These are phyloP conservation scores for Herpetospermum pedunculosum DNA, from an alignment of 306 rosid genomes.

Conservation along the genomic window DNA sequence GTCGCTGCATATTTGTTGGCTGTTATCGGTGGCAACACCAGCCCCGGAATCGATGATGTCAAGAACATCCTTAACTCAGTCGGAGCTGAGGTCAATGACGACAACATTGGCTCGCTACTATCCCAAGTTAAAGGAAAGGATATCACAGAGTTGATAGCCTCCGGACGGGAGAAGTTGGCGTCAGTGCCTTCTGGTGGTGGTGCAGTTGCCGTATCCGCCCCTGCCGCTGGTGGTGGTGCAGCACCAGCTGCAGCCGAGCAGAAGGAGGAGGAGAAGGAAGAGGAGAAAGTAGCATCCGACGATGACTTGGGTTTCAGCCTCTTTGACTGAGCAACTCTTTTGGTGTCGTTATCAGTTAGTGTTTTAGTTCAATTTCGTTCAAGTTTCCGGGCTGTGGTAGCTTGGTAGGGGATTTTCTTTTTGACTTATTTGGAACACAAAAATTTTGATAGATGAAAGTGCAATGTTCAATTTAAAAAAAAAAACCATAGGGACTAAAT, in stretches of 20 bases:
- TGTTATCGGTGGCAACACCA: too few relatives aligned
- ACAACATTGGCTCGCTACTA: neutral
- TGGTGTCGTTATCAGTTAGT: neutral
- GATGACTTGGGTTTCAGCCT: constrained; percentile 18
- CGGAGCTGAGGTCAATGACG: constrained; percentile 5
- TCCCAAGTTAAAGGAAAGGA: constrained; percentile 15
- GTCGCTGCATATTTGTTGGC: too few relatives aligned
- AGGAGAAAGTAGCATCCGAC: constrained; percentile 13
- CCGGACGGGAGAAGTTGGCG: constrained; percentile 15
- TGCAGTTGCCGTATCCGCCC: neutral
- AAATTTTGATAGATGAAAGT: constrained; percentile 7
- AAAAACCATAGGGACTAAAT: too few relatives aligned
- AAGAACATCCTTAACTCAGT: too few relatives aligned
- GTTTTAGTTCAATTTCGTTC: neutral
- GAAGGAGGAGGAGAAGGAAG: too few relatives aligned
- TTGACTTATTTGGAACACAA: neutral
- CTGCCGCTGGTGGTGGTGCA: constrained; percentile 1
- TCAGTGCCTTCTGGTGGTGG: constrained; percentile 15
- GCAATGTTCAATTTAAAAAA: neutral
- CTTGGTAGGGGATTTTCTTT: neutral
- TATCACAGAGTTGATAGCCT: constrained; percentile 14
- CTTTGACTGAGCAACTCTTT: constrained; percentile 4
- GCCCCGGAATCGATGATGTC: too few relatives aligned
- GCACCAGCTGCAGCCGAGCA: constrained; percentile 8
- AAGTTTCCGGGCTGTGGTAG: neutral